Percentiles rank a stretch among this genome's conserved stretches.
phyloP scores from a whole-genome alignment of 2,329 filamentous ascomycete species.

The Capronia americana region DNA sequence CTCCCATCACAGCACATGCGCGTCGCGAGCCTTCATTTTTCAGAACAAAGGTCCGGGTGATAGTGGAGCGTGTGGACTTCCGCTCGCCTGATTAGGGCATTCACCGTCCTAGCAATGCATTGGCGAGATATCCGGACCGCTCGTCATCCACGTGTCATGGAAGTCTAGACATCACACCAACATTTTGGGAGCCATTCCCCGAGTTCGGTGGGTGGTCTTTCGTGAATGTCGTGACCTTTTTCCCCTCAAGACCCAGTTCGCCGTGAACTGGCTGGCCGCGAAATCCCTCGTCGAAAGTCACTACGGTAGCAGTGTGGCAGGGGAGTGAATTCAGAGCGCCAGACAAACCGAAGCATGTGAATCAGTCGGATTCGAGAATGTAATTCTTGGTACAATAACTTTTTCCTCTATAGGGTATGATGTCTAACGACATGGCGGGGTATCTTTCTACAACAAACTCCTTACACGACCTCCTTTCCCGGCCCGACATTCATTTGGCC shows the following conservation, averaged over 20 bases:
- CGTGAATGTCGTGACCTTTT: neutral
- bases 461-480: constrained; percentile 31
- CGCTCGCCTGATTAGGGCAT: neutral
- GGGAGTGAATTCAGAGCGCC: neutral
- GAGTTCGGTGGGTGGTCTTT: neutral
- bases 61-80: neutral
- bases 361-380: neutral
- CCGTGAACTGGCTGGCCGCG: neutral
- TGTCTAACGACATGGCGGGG: neutral
- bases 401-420: neutral
- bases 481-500: constrained; percentile 18
- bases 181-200: neutral
- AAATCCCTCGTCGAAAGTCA: neutral
- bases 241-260: neutral
- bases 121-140: neutral
- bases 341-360: neutral
- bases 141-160: neutral
- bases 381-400: neutral
- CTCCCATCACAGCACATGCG: neutral
- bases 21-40: neutral
- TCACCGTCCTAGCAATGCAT: neutral
- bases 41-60: neutral
- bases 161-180: neutral
- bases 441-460: constrained; percentile 4
- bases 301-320: neutral